Base-by-base conservation (phyloP, 768 basidiomycete genomes). In the Multifurca ochricompacta region DNA sequence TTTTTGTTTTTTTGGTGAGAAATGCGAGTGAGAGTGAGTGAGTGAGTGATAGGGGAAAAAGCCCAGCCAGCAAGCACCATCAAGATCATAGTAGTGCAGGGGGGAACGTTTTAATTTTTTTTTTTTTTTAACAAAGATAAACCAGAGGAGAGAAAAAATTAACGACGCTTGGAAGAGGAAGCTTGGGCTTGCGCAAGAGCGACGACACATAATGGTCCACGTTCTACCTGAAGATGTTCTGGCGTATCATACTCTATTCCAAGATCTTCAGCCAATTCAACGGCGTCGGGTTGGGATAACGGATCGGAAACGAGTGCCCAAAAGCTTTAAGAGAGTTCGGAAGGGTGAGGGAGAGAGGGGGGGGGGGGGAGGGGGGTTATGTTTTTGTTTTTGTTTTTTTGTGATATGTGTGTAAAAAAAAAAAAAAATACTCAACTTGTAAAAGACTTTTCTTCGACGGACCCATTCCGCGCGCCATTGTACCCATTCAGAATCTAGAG, bases 381-480 rank as follows among this genome's bases (percentile, higher is more conserved):
- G n/a, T n/a, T n/a, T n/a, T n/a, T n/a, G n/a, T n/a, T n/a, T n/a
- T n/a, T n/a, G n/a, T n/a, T n/a, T n/a, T n/a, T n/a, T n/a, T n/a
- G n/a, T n/a, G 40, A 53, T 21, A 54, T 30, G 11, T 14, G 32
- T 9, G 35, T n/a, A 51, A 16, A 6, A 16, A 31, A 11, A 18
- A 13, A 13, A 23, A 10, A 35, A 28, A 18, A 34, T 28, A 74
- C 84, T 63, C 72, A 13, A 90, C 90, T 73, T 78, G 54, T 73
- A 78, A 69, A 91, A 95, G 3, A 85, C 70, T 65, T 87, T 92
- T 64, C 77, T 80, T 51, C 92, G 75, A 21, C 77, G 74, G 31
- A 79, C 67, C 92, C 92, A 95, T 70, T 92, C 85, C 3, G 76
- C 74, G 57, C 85, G 74, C 91, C 91, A 94, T 63, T 77, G 81